Evolutionary conservation across 257 asterid genomes (phyloP).

Genomic region (Penstemon eatonii): DNA sequence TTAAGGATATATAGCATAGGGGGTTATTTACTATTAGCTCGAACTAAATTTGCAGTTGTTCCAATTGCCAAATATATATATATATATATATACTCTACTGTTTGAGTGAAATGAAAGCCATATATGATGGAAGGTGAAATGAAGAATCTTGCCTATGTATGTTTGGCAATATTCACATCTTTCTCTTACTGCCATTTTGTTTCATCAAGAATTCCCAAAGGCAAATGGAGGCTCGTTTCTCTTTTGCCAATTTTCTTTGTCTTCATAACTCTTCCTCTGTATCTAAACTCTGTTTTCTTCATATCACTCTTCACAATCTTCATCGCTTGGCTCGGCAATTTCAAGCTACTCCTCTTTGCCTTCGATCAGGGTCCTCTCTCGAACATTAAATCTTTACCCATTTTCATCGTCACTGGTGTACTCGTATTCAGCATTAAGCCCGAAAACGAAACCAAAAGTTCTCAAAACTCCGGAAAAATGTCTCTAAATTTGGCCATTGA

Average conservation of each 20-base stretch:
- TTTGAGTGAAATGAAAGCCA: no score
- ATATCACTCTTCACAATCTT: constrained; percentile 39
- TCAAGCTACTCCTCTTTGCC: constrained; percentile 59
- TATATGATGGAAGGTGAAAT: constrained; percentile 43
- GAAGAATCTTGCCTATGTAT: constrained; percentile 24
- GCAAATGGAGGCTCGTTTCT: constrained; percentile 46
- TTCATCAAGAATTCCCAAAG: constrained; percentile 40
- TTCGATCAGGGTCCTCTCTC: constrained; percentile 58
- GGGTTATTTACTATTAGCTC: no score
- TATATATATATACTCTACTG: no score
- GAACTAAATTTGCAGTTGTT: no score
- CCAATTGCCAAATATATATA: no score
- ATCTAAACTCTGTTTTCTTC: constrained; percentile 37
- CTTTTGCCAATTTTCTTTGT: constrained; percentile 48
- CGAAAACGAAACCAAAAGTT: background rate
- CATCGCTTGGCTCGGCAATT: constrained; percentile 59
- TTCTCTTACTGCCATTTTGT: constrained; percentile 46
- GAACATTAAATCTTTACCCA: constrained; percentile 34
- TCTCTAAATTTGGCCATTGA: constrained; percentile 40
- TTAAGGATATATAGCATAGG: no score
- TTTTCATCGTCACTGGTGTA: constrained; percentile 46
- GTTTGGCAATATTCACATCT: constrained; percentile 26
- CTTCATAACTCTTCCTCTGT: constrained; percentile 46
- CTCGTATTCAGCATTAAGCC: constrained; percentile 47
- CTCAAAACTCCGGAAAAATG: background rate